Conservation (phyloP, 2,329 filamentous ascomycete genomes). For the Cladosporium sp. region DNA sequence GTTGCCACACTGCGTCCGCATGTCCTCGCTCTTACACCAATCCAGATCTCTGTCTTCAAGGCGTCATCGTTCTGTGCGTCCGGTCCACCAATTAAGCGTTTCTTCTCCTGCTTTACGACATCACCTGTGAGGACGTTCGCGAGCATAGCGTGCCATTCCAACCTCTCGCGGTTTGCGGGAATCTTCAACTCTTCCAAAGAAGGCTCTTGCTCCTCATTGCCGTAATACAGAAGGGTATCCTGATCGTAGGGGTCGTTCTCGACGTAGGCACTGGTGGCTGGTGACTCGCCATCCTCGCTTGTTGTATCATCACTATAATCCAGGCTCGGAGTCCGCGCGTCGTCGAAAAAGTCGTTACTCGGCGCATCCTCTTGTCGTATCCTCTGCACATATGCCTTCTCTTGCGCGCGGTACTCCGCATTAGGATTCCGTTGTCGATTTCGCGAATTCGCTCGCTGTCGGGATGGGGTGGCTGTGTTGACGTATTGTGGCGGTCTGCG, state of each 20-base stretch:
- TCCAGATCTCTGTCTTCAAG: constrained; percentile 71
- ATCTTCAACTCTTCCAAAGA: constrained; percentile 87
- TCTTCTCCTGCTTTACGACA: constrained; percentile 97
- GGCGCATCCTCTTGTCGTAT: constrained; percentile 69
- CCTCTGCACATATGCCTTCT: constrained; percentile 91
- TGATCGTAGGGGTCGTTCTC: constrained; percentile 84
- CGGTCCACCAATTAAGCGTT: constrained; percentile 77
- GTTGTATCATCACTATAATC: constrained; percentile 71
- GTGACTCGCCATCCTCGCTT: constrained; percentile 86
- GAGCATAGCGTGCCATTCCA: constrained; percentile 98
- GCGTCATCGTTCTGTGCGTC: constrained; percentile 70
- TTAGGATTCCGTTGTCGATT: constrained; percentile 61
- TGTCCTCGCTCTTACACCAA: constrained; percentile 76
- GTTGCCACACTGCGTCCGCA: constrained; percentile 80
- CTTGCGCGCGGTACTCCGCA: constrained; percentile 74
- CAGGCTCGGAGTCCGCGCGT: constrained; percentile 65
- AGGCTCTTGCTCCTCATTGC: constrained; percentile 82
- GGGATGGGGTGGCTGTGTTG: constrained; percentile 38
- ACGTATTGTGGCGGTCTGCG: constrained; percentile 46
- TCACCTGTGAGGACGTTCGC: constrained; percentile 93
- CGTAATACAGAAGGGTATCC: constrained; percentile 88
- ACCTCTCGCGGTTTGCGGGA: constrained; percentile 77
- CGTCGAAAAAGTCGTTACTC: constrained; percentile 66
- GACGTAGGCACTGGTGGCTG: constrained; percentile 75
- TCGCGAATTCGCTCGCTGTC: constrained; percentile 54